Conservation (phyloP, 495 filamentous ascomycete genomes). For the Copromyces sp. region DNA sequence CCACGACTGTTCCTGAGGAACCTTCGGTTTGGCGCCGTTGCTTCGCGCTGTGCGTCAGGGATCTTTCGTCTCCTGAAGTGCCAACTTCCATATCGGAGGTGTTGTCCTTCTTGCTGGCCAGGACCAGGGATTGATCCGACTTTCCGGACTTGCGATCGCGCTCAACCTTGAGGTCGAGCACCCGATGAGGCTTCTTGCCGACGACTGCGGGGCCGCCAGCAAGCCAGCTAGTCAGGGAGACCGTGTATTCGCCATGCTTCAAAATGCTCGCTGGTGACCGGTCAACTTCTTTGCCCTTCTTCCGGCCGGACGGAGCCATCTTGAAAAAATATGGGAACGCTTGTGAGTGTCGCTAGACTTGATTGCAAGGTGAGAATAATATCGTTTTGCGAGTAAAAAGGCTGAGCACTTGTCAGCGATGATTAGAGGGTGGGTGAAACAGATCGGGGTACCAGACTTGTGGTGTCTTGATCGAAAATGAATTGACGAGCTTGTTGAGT, state of each 20-base stretch:
- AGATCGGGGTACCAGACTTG: background rate
- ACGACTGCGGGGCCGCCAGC: background rate
- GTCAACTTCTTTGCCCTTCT: background rate
- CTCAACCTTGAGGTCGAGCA: background rate
- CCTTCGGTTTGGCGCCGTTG: background rate
- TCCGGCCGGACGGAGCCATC: background rate
- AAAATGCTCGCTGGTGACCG: background rate
- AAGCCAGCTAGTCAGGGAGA: conserved; percentile 6
- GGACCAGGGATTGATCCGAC: background rate
- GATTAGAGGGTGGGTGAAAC: background rate
- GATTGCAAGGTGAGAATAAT: background rate
- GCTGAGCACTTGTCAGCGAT: background rate
- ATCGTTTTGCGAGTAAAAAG: background rate
- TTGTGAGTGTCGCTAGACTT: background rate
- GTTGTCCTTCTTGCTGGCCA: background rate
- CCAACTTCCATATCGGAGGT: background rate
- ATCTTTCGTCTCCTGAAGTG: background rate
- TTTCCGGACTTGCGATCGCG: background rate
- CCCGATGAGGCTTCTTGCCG: background rate
- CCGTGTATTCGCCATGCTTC: background rate
- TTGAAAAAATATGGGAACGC: background rate
- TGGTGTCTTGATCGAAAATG: background rate
- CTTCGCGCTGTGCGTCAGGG: background rate
- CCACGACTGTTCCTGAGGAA: background rate
- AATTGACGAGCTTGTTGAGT: background rate